These are phyloP conservation scores for Bipolaris bicolor DNA, from an alignment of 2,329 filamentous ascomycete genomes.

Conservation along the genomic window DNA sequence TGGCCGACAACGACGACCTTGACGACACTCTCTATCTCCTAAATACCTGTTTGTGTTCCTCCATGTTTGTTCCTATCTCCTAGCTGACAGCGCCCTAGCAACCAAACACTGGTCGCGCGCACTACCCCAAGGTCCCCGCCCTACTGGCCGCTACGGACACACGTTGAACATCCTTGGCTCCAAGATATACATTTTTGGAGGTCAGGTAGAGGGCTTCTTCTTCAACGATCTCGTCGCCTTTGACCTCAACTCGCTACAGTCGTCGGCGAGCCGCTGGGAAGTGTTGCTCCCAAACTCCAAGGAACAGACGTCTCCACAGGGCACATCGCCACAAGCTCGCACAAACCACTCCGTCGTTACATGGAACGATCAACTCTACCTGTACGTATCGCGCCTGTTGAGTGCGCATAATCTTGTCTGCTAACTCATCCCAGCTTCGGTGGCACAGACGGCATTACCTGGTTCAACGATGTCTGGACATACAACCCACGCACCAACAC, in stretches of 20 bases:
- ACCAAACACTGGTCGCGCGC: constrained; percentile 98
- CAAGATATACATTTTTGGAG: constrained; percentile 96
- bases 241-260: constrained; percentile 92
- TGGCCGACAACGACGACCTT: constrained; percentile 87
- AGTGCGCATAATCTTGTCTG: constrained; percentile 44
- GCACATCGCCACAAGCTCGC: constrained; percentile 72
- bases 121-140: constrained; percentile 82
- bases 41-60: constrained; percentile 82
- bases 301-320: constrained; percentile 52
- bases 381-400: constrained; percentile 62
- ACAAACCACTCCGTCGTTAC: constrained; percentile 95
- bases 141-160: constrained; percentile 91
- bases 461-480: constrained; percentile 99
- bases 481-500: constrained; percentile 83
- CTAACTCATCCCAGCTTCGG: constrained; percentile 71
- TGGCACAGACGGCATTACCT: constrained; percentile 91
- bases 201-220: constrained; percentile 95
- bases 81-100: constrained; percentile 62
- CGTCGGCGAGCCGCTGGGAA: constrained; percentile 91
- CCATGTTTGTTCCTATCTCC: not conserved
- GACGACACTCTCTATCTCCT: constrained; percentile 96
- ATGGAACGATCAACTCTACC: constrained; percentile 89
- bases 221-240: constrained; percentile 98
- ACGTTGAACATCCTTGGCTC: constrained; percentile 95
- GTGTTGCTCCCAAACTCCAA: constrained; percentile 80